A percentile compares a stretch with the other conserved stretches of the same genome.
phyloP scores from a whole-genome alignment of 2,329 filamentous ascomycete genomes.

The Calonectria honghensis region DNA sequence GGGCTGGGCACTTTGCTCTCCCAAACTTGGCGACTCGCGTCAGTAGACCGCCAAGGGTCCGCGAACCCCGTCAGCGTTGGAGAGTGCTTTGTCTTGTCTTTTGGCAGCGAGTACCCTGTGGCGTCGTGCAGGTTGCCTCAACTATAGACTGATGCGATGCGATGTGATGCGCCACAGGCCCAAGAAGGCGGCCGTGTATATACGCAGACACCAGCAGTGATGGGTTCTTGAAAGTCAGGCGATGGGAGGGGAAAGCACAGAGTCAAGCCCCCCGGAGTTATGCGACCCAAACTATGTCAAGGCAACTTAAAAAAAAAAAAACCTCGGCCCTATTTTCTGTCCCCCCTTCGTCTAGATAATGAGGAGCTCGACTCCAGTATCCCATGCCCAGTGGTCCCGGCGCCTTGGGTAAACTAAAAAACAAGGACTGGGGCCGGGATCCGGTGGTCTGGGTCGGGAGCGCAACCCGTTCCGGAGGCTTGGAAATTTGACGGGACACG shows the following conservation, averaged over 20 bases:
- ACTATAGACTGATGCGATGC: conserved; percentile 12
- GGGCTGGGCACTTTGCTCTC: conserved; percentile 3
- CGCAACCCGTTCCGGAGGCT: conserved; percentile 46
- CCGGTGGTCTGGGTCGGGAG: conserved; percentile 53
- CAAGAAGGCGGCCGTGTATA: background rate
- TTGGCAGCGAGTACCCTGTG: background rate
- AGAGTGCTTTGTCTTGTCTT: background rate
- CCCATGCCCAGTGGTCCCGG: conserved; percentile 46
- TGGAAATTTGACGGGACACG: conserved; percentile 44
- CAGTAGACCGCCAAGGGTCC: conserved; percentile 32
- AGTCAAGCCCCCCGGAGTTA: background rate
- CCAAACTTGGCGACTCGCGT: conserved; percentile 34
- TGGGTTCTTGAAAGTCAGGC: background rate
- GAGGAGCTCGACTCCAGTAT: conserved; percentile 10
- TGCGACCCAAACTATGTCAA: conserved; percentile 19
- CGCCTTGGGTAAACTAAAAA: conserved; percentile 51
- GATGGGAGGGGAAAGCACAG: background rate
- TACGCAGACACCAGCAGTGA: conserved; percentile 8
- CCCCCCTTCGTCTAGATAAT: background rate
- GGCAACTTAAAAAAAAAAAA: conserved; percentile 1
- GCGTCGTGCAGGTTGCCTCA: conserved; percentile 4
- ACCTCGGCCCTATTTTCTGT: background rate
- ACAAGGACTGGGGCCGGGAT: conserved; percentile 49
- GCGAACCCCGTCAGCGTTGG: background rate
- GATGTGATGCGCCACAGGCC: background rate